A percentile compares a stretch with the other conserved stretches of the same genome.
Evolutionary conservation across 2,329 filamentous ascomycete species (phyloP).

Genomic region (Periconia sp.): DNA sequence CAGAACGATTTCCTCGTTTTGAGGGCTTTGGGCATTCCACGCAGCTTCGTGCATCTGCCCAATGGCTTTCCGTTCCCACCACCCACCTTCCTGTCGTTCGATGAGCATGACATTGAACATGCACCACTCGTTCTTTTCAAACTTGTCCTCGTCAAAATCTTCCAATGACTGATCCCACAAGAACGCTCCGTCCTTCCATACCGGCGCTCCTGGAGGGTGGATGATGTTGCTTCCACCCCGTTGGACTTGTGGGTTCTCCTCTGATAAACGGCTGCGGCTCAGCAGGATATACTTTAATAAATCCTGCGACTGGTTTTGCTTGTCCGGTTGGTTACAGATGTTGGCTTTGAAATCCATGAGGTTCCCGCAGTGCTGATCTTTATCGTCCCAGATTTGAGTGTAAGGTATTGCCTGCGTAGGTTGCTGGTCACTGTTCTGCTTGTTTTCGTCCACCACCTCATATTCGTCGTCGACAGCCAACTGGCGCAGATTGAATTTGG

Average conservation of each 20-base stretch:
- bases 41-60: slow-evolving; percentile 37
- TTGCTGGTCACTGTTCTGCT: not conserved
- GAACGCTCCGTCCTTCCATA: slow-evolving; percentile 32
- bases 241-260: too few relatives aligned
- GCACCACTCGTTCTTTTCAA: slow-evolving; percentile 28
- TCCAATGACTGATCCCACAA: slow-evolving; percentile 29
- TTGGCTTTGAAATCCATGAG: slow-evolving; percentile 32
- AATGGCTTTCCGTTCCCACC: slow-evolving; percentile 31
- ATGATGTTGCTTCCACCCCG: slow-evolving; percentile 17
- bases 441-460: slow-evolving; percentile 15
- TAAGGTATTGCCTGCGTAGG: slow-evolving; percentile 17
- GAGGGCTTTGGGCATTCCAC: slow-evolving; percentile 22
- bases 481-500: slow-evolving; percentile 28
- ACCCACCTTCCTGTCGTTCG: slow-evolving; percentile 15
- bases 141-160: slow-evolving; percentile 28
- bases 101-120: slow-evolving; percentile 39
- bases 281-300: slow-evolving; percentile 31
- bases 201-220: slow-evolving; percentile 36
- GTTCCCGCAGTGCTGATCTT: slow-evolving; percentile 29
- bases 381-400: slow-evolving; percentile 25
- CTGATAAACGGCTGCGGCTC: slow-evolving; percentile 19
- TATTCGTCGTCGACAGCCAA: slow-evolving; percentile 15
- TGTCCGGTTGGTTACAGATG: slow-evolving; percentile 14
- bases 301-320: slow-evolving; percentile 6
- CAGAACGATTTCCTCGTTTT: slow-evolving; percentile 28